phyloP scores from a whole-genome alignment of 495 filamentous ascomycete genomes.

The Penicillium mononematosum region DNA sequence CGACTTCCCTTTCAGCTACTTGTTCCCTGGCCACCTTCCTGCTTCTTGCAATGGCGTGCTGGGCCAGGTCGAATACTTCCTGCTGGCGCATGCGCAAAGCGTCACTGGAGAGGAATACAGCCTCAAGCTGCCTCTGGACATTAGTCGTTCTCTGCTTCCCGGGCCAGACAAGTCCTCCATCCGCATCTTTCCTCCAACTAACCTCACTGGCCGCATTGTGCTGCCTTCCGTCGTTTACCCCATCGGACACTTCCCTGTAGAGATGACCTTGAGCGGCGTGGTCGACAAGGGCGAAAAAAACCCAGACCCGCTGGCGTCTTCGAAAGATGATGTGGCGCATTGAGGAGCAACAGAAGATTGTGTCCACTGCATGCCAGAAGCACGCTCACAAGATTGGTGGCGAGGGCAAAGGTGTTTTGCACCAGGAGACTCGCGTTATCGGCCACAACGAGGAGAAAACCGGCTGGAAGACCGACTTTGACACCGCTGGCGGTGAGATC shows the following conservation, averaged over 20 bases:
- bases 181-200: constrained; percentile 94
- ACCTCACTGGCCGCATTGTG: constrained; percentile 77
- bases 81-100: constrained; percentile 67
- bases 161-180: constrained; percentile 72
- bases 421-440: constrained; percentile 74
- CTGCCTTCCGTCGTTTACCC: constrained; percentile 83
- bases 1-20: constrained; percentile 86
- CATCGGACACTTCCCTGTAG: constrained; percentile 76
- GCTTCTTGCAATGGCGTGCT: constrained; percentile 74
- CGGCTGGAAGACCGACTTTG: constrained; percentile 98
- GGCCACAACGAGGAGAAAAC: constrained; percentile 70
- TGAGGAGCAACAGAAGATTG: constrained; percentile 76
- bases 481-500: constrained; percentile 65
- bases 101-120: constrained; percentile 62
- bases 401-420: constrained; percentile 70
- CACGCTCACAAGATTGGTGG: constrained; percentile 72
- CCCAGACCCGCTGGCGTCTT: constrained; percentile 77
- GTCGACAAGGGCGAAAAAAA: constrained; percentile 60
- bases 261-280: constrained; percentile 77
- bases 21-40: constrained; percentile 84
- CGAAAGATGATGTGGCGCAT: constrained; percentile 91
- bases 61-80: constrained; percentile 72
- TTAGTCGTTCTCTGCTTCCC: constrained; percentile 75
- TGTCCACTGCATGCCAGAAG: constrained; percentile 77
- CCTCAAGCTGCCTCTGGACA: constrained; percentile 60